phyloP scores from a whole-genome alignment of 208 protist genomes.

The Trypanosoma grayi region DNA sequence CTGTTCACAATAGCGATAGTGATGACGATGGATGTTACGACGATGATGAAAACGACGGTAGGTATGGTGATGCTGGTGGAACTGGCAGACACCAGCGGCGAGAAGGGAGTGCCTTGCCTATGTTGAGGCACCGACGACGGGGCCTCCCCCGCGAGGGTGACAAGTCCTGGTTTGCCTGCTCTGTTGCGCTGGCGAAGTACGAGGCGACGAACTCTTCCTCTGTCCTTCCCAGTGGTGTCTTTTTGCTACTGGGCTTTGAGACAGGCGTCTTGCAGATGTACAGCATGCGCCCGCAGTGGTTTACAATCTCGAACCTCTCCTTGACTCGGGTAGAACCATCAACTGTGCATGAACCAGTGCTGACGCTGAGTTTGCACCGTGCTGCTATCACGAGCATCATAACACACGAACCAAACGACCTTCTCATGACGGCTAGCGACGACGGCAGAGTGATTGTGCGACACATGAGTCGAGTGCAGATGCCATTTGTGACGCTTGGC shows the following conservation, averaged over 20 bases:
- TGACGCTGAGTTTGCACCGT: slow-evolving; percentile 42
- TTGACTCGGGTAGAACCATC: slow-evolving; percentile 66
- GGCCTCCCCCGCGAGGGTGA: background rate
- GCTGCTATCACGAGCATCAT: slow-evolving; percentile 55
- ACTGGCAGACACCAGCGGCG: background rate
- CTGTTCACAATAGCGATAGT: no score
- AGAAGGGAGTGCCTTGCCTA: background rate
- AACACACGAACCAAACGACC: slow-evolving; percentile 38
- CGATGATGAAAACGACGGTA: background rate
- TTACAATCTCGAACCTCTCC: slow-evolving; percentile 45
- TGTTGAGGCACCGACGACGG: background rate
- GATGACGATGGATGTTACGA: background rate
- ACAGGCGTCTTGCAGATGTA: slow-evolving; percentile 74
- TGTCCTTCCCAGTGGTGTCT: slow-evolving; percentile 27
- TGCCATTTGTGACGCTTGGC: slow-evolving; percentile 61
- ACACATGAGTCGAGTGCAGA: slow-evolving; percentile 49
- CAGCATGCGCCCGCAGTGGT: slow-evolving; percentile 58
- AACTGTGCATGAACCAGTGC: slow-evolving; percentile 39
- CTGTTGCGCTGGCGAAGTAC: slow-evolving; percentile 46
- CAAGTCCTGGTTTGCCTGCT: slow-evolving; percentile 59
- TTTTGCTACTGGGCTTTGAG: slow-evolving; percentile 74
- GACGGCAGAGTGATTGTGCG: slow-evolving; percentile 70
- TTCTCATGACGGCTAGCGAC: slow-evolving; percentile 68
- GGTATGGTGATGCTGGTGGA: background rate
- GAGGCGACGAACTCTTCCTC: slow-evolving; percentile 16